A percentile compares a stretch with the other conserved stretches of the same genome.
phyloP scores from a whole-genome alignment of 2,329 filamentous ascomycete genomes.

The Fusarium pseudonygamai region DNA sequence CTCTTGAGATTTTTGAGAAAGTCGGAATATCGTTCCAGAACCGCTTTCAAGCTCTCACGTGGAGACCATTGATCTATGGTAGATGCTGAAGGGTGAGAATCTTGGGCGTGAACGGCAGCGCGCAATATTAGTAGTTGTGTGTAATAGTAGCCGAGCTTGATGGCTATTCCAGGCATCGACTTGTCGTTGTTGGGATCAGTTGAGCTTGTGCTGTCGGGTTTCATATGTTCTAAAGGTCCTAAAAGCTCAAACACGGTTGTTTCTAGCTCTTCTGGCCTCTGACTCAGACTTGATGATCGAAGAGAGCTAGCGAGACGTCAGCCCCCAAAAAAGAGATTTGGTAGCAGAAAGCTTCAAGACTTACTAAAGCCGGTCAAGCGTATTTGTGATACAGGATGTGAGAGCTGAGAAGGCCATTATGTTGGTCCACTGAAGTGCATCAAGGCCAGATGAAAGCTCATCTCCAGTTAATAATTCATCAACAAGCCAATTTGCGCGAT shows the following conservation, averaged over 20 bases:
- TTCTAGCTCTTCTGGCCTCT: neutral
- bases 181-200: rapidly evolving
- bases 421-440: neutral
- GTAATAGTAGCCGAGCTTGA: neutral
- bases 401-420: neutral
- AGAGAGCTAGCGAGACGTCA: neutral
- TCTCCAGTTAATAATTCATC: neutral
- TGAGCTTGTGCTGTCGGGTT: rapidly evolving
- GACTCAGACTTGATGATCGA: neutral
- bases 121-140: neutral
- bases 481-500: neutral
- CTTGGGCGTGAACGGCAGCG: neutral
- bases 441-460: neutral
- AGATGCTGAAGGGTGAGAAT: too few species aligned
- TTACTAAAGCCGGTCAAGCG: neutral
- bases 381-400: neutral
- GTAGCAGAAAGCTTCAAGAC: too few species aligned
- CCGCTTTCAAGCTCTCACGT: neutral
- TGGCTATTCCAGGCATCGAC: neutral
- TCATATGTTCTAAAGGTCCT: neutral
- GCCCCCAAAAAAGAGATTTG: too few species aligned
- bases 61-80: neutral
- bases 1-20: neutral
- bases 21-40: neutral
- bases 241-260: neutral